Base-by-base conservation (phyloP, 805 yeast genomes). In the Schizosaccharomyces cryophilus region DNA sequence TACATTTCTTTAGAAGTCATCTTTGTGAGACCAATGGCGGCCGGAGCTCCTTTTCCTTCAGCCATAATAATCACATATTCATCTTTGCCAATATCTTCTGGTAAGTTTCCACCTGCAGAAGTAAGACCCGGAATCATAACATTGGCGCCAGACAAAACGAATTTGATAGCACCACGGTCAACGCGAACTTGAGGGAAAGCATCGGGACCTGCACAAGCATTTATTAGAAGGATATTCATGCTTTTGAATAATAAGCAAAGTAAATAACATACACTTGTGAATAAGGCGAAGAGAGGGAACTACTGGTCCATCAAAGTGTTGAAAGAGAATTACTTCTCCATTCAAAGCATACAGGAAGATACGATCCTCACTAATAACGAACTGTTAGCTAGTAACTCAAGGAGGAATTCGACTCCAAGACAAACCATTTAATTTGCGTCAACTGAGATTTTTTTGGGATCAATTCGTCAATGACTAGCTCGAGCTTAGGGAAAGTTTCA, bases 101-200 rank as follows among this genome's bases (percentile, higher is more conserved):
- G 68, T n/a, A 66, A 56, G 30, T 59, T 17, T n/a, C 65, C 69
- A 21, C 69, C 69, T 29, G 65, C 60, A 2, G 69, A 66, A 3
- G 67, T 66, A 19, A 66, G 54, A 3, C 69, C 69, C 9, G 69
- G 69, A 56, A 68, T 66, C 67, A 65, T 31, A 21, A 47, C 42
- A 58, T 48, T 38, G 19, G 61, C 56, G 17, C 96, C 97, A 3
- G 95, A 84, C n/a, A 89, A 74, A 30, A 89, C 93, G 68, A 89
- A 89, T 72, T 89, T 89, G 70, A 89, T 89, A 60, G 97, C 97
- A 62, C 97, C 97, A 69, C 96, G 78, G 68, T 89, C 97, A 13
- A 90, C 96, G 69, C 82, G 85, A 55, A 89, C 94, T 42, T 79
- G 73, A 26, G 96, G 96, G 73, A 89, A 89, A 45, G 83, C 80